A percentile compares a stretch with the other conserved stretches of the same genome.
phyloP scores from a whole-genome alignment of 202 grass and related monocot species.

The Carex sylvatica region DNA sequence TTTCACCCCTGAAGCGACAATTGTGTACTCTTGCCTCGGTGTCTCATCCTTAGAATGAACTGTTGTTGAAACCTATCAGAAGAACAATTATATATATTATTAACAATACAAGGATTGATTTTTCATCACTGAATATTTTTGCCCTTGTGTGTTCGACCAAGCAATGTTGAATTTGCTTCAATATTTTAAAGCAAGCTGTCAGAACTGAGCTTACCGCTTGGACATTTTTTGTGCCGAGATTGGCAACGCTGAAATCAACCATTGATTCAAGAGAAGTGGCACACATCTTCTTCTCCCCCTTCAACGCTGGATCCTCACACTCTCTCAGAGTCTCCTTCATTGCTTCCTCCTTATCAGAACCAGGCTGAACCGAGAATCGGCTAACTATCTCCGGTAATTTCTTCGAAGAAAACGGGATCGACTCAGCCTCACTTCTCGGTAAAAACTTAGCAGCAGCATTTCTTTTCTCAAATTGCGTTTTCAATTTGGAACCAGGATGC shows the following conservation, averaged over 20 bases:
- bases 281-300: conserved; percentile 75
- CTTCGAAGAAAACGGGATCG: conserved; percentile 63
- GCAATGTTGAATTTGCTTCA: not conserved
- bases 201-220: conserved; percentile 22
- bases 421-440: conserved; percentile 41
- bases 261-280: conserved; percentile 91
- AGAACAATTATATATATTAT: not conserved
- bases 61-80: conserved; percentile 33
- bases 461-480: conserved; percentile 48
- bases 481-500: conserved; percentile 47
- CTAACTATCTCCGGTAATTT: conserved; percentile 59
- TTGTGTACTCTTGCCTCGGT: conserved; percentile 58
- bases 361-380: conserved; percentile 48
- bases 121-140: not conserved
- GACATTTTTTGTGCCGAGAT: conserved; percentile 60
- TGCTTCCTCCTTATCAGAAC: conserved; percentile 48
- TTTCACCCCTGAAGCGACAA: conserved; percentile 38
- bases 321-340: conserved; percentile 57
- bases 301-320: conserved; percentile 46
- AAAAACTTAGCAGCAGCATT: conserved; percentile 41
- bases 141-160: not conserved
- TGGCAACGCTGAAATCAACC: conserved; percentile 69
- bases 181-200: not conserved
- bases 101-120: not conserved
- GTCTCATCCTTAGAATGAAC: conserved; percentile 36